These are phyloP conservation scores for Rhizoclosmatium globosum DNA, from an alignment of 192 early-diverging fungal species.

Conservation along the genomic window DNA sequence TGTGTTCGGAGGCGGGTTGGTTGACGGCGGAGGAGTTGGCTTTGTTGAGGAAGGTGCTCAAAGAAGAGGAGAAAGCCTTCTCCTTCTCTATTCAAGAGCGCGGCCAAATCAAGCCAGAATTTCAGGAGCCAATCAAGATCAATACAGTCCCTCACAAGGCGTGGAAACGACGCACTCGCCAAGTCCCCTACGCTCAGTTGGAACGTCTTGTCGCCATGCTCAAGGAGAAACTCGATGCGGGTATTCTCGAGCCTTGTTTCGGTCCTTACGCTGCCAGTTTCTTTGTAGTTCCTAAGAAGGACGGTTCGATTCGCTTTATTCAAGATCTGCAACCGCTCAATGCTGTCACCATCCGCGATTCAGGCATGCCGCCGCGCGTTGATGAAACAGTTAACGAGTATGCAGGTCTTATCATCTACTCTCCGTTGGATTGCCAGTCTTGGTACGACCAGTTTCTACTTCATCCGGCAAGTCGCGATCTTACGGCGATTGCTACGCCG, in stretches of 20 bases:
- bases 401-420: neutral
- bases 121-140: neutral
- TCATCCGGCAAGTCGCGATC: neutral
- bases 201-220: neutral
- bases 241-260: neutral
- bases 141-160: neutral
- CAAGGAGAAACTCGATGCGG: slow-evolving; percentile 11
- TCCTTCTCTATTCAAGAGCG: neutral
- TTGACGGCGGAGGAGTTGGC: neutral
- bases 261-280: neutral
- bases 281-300: slow-evolving; percentile 10
- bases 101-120: neutral
- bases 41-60: neutral
- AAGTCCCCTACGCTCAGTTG: neutral
- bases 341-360: slow-evolving; percentile 5
- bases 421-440: slow-evolving; percentile 3
- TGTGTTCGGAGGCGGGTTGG: neutral
- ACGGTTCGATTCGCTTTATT: slow-evolving; percentile 2
- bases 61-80: neutral
- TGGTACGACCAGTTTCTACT: slow-evolving; percentile 7
- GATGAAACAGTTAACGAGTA: slow-evolving; percentile 9
- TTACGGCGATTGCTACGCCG: slow-evolving; percentile 3
- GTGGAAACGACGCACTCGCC: neutral
- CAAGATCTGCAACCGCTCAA: slow-evolving; percentile 12
- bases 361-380: neutral